Base-by-base conservation (phyloP, 345 rosid genomes). In the Microthlaspi erraticum region DNA sequence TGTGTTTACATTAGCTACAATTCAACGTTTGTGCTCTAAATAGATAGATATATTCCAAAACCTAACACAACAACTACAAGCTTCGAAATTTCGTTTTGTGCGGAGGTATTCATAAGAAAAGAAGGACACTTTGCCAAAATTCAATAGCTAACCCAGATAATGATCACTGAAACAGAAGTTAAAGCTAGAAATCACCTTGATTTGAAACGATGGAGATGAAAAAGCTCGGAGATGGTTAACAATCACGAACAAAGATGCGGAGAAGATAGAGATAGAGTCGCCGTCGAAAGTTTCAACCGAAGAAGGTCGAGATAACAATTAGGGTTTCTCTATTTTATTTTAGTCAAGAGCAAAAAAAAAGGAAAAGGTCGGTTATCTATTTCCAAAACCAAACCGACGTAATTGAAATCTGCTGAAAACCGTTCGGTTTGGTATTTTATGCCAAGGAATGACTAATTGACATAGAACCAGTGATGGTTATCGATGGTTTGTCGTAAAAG, bases 161-260 rank as follows among this genome's bases (percentile, higher is more conserved):
- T 26, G 29, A 26, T 26, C 29, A 2, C 29, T 26, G 29, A 26
- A 26, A 26, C 29, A 26, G 29, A 26, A 26, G 29, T 26, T 26
- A 26, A 26, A 26, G 29, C 29, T 26, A 26, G 29, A 26, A 34
- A 14, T 57, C 34, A 68, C 73, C 56, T 68, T 7, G 5, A 14
- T 44, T 44, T 36, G 64, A 56, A 41, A 56, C 37, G 55, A 68
- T 68, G 37, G 64, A 68, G 34, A 54, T 41, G 32, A 44, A 67
- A 37, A 29, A 19, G 17, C 46, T 58, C 29, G 16, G 45, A 58
- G 45, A 11, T 37, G 3, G 29, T 26, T 26, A 26, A 26, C 3
- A 26, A 26, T 26, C 12, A 41, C 46, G 4, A 34, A 8, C 11
- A 37, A 36, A 37, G 53, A 65, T 39, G 34, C 8, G 11, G 52